These are phyloP conservation scores for Brettanomyces bruxellensis DNA, from an alignment of 805 yeast species.

Conservation along the genomic window DNA sequence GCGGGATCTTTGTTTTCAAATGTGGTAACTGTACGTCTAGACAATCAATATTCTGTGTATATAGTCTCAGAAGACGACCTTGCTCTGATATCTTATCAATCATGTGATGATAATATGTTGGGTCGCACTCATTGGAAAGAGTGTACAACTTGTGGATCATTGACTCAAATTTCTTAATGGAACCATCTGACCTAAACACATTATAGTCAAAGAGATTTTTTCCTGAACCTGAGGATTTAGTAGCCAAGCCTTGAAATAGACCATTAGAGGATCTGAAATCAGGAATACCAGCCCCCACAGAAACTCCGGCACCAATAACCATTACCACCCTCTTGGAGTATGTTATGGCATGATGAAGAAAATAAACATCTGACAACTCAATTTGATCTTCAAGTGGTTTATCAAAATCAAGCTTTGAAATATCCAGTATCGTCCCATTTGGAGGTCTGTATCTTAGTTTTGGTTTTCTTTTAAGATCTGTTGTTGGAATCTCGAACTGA, in stretches of 20 bases:
- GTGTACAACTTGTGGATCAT: constrained; percentile 58
- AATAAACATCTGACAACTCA: constrained; percentile 33
- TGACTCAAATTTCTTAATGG: constrained; percentile 59
- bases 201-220: constrained; percentile 67
- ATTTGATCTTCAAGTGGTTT: constrained; percentile 25
- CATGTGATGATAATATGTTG: constrained; percentile 69
- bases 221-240: constrained; percentile 34
- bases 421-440: constrained; percentile 34
- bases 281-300: constrained; percentile 88
- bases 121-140: constrained; percentile 45
- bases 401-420: constrained; percentile 20
- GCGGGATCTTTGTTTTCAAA: constrained; percentile 41
- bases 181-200: constrained; percentile 56
- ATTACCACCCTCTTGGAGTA: constrained; percentile 53
- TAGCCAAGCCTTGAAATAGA: constrained; percentile 47
- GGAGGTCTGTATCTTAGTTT: constrained; percentile 36
- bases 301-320: constrained; percentile 84
- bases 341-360: constrained; percentile 41
- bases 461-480: constrained; percentile 31
- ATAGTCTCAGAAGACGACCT: constrained; percentile 60
- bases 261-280: constrained; percentile 68
- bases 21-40: constrained; percentile 52
- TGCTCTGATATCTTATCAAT: constrained; percentile 51
- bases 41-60: constrained; percentile 85
- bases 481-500: constrained; percentile 6